Conservation (phyloP, 495 filamentous ascomycete genomes). For the Trichoderma gamsii region DNA sequence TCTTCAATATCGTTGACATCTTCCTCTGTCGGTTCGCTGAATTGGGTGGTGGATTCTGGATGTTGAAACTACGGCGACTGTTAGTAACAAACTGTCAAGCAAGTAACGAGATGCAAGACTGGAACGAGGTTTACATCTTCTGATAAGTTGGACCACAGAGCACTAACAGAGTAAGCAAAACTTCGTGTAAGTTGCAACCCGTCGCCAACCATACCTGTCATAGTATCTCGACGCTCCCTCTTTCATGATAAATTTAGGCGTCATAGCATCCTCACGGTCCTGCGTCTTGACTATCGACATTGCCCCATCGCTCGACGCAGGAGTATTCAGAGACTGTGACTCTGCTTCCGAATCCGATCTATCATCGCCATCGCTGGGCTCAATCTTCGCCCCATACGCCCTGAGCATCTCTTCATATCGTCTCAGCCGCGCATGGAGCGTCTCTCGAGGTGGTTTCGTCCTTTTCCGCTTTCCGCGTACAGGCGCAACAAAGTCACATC, state of each 20-base stretch:
- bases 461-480: slow-evolving; percentile 14
- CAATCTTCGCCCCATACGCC: slow-evolving; percentile 21
- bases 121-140: neutral
- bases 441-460: slow-evolving; percentile 20
- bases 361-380: slow-evolving; percentile 18
- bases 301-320: neutral
- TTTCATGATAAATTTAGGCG: slow-evolving; percentile 20
- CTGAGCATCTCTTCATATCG: slow-evolving; percentile 22
- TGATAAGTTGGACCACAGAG: neutral
- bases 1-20: neutral
- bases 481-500: slow-evolving; percentile 39
- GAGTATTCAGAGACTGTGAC: neutral
- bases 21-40: slow-evolving; percentile 3
- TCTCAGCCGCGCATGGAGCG: slow-evolving; percentile 30
- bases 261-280: slow-evolving; percentile 15
- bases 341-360: slow-evolving; percentile 19
- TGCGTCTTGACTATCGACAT: neutral
- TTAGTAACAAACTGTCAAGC: neutral
- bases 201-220: slow-evolving; percentile 16
- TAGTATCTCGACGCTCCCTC: slow-evolving; percentile 22
- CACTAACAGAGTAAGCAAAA: neutral
- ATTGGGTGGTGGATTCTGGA: neutral
- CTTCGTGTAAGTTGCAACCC: neutral
- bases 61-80: neutral
- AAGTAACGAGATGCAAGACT: neutral